Percentiles rank a stretch among this genome's conserved stretches.
phyloP scores from a whole-genome alignment of 805 yeast genomes.

The Ascoidea asiatica region DNA sequence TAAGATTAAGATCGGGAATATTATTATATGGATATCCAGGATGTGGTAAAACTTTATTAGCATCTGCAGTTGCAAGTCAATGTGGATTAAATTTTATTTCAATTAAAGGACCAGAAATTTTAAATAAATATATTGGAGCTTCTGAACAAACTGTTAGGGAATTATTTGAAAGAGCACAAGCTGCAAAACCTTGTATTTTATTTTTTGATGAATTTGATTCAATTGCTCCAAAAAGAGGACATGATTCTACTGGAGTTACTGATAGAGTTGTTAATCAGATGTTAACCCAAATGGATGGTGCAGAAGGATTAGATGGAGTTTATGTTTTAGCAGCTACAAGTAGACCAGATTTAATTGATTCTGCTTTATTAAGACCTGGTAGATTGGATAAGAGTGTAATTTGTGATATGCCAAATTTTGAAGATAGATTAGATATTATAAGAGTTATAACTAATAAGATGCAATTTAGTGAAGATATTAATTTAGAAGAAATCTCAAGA shows the following conservation, averaged over 20 bases:
- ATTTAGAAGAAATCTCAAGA: slow-evolving; percentile 39
- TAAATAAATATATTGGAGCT: slow-evolving; percentile 94
- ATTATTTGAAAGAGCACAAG: slow-evolving; percentile 83
- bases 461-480: slow-evolving; percentile 37
- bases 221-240: slow-evolving; percentile 96
- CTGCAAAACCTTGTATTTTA: slow-evolving; percentile 86
- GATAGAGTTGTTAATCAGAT: slow-evolving; percentile 95
- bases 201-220: slow-evolving; percentile 96
- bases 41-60: slow-evolving; percentile 88
- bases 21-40: slow-evolving; percentile 94
- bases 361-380: slow-evolving; percentile 91
- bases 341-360: slow-evolving; percentile 90
- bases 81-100: slow-evolving; percentile 90
- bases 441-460: slow-evolving; percentile 44
- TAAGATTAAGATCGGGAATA: slow-evolving; percentile 80
- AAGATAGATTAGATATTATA: slow-evolving; percentile 66
- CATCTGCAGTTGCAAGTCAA: slow-evolving; percentile 87
- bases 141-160: slow-evolving; percentile 92
- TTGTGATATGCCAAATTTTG: slow-evolving; percentile 70
- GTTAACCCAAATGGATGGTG: slow-evolving; percentile 98
- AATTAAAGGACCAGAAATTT: slow-evolving; percentile 89
- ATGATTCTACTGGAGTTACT: slow-evolving; percentile 95
- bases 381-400: slow-evolving; percentile 85
- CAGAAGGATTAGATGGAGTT: slow-evolving; percentile 94
- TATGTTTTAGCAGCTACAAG: slow-evolving; percentile 94